Base-by-base conservation (phyloP, 2,329 filamentous ascomycete species). In the Chrysosporium keratinophilum region DNA sequence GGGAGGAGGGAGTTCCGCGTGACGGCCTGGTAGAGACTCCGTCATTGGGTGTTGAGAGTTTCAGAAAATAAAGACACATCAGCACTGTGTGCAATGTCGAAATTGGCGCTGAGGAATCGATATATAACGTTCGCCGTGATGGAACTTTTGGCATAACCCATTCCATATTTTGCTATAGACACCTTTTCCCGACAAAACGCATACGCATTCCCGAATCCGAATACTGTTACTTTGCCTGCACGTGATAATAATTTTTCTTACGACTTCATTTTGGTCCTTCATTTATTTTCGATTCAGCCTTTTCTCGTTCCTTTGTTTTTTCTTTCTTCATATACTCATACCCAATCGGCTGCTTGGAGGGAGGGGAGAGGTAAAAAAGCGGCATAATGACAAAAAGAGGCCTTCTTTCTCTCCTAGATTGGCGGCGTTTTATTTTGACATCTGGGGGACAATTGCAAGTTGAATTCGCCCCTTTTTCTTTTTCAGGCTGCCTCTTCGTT, bases 1-100 rank as follows among this genome's bases (percentile, higher is more conserved):
- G 77, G 61, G 76, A 77, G 47, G 81, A 84, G 64, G 81, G 81
- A 17, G 79, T 83, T 15, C 78, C 79, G 1, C 66, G 64, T 31
- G 77, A 81, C 61, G 71, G 71, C 50, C 67, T 74, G 54, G 79
- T 84, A 34, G 81, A 84, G 65, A 83, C 79, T 37, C 81, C 81
- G 20, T 77, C 73, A 2, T 66, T 84, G 56, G 78, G 78, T 37
- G 80, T 84, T 37, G 81, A 84, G 59, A 76, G 74, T 49, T 82
- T 83, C 65, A 74, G 78, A 50, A 77, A 72, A 53, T 59, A 53
- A 52, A 23, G 19, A 23, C n/a, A 17, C 45, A 28, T 28, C 23
- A 4, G 23, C 14, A 10, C 28, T 5, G n/a, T 20, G 14, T 47
- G 28, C 43, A 15, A 9, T 28, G 19, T 33, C 28, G 9, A 34